Evolutionary conservation across 495 filamentous ascomycete genomes (phyloP), one percentile per base, ranked within the genome.

Genomic region (Penicillium bialowiezense): DNA sequence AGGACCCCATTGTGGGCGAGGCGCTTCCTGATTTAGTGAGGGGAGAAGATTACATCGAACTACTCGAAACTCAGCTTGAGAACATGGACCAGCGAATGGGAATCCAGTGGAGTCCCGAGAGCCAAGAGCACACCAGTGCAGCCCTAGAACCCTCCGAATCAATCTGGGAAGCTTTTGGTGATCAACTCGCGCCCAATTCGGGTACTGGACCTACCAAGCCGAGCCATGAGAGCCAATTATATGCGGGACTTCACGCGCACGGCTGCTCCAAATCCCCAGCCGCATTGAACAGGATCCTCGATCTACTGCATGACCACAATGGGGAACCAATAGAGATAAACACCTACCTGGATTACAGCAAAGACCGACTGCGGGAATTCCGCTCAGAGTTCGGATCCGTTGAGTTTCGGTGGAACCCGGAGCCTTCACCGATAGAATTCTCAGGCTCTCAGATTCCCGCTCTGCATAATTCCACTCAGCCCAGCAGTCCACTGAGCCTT

Each of bases 291-390:
- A 41, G 42, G 10, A 58, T 73, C 34, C 54, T 50, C 8, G 51
- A 67, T 10, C 28, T 65, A 19, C 53, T 75, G n/a, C 56, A 69
- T 44, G 65, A 75, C 7, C 45, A 61, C 24, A 67, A 68, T 32
- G 68, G 71, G 5, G 38, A 41, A 28, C 21, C 36, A 0, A 33
- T 52, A 3, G 1, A 31, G 33, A 21, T 53, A 45, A 12, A 45
- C 62, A 17, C 51, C 33, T 10, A 42, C 63, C 37, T 52, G 34
- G 4, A 48, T 53, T 38, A 21, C 32, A 34, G 26, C 5, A 14
- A 32, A 3, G 32, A 18, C n/a, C 35, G 20, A 18, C 20, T 29
- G 10, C 19, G 37, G 1, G 28, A 26, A 10, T 19, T 50, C 17
- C 48, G 21, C 23, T 14, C 23, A 3, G 19, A 51, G 9, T 28